A percentile compares a stretch with the other conserved stretches of the same genome.
phyloP scores from a whole-genome alignment of 257 asterid species.

The Solanum etuberosum region DNA sequence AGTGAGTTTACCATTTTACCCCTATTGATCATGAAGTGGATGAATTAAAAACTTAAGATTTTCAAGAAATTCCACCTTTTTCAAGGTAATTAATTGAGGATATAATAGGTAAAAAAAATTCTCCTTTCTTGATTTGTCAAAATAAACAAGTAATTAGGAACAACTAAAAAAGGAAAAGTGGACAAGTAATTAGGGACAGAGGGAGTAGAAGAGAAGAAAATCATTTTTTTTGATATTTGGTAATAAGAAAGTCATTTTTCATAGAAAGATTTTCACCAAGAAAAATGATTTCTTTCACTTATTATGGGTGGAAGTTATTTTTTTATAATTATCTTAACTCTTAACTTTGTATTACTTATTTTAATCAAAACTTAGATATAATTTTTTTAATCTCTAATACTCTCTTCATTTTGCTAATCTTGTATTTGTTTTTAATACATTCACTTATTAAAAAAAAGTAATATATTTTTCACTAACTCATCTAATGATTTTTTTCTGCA shows the following conservation, averaged over 20 bases:
- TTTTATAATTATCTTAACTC: neutral
- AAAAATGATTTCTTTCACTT: neutral
- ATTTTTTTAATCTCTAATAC: neutral
- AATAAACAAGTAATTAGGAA: no score
- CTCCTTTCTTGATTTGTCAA: no score
- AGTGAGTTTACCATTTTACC: no score
- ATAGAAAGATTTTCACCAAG: neutral
- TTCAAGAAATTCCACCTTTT: no score
- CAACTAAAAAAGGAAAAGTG: no score
- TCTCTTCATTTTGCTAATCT: neutral
- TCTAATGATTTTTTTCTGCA: neutral
- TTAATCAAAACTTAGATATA: neutral
- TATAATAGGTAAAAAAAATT: no score
- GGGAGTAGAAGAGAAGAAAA: neutral
- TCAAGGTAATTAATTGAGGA: no score
- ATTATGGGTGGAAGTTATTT: neutral
- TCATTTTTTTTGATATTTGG: neutral
- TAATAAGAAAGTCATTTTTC: neutral
- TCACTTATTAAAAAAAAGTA: neutral
- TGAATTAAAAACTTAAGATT: no score
- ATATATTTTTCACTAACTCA: neutral
- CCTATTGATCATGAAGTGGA: no score
- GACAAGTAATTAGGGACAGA: no score
- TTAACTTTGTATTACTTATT: neutral
- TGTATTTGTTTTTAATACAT: neutral